Evolutionary conservation across 2,329 filamentous ascomycete genomes (phyloP), one percentile per base, ranked within the genome.

Genomic region (Xylaria sp.): DNA sequence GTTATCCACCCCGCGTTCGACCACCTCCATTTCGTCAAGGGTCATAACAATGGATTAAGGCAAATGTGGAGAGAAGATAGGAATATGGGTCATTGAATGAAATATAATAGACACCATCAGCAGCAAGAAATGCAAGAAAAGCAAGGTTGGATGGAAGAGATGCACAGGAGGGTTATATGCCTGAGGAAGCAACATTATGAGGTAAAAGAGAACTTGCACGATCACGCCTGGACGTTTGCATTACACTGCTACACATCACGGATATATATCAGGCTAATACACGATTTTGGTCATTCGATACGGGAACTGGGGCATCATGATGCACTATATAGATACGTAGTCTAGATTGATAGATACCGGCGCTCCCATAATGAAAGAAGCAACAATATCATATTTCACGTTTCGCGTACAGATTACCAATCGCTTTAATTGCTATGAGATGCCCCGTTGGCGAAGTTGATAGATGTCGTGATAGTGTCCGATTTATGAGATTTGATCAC

Each of bases 331-430:
- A 52, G 23, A 54, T 18, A 46, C 41, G 1, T 46, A n/a, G 5
- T 8, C 41, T 55, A 13, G 54, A 43, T 57, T 25, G 56, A 58
- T 33, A 46, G 56, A 46, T 46, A 58, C 25, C 18, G 7, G 36
- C 3, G 15, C 8, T 58, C 46, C 39, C 8, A 31, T n/a, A 20
- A 58, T 43, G 6, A 43, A 9, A 18, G 25, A 57, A 23, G 36
- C 36, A 58, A 25, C 7, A 43, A 28, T 9, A 25, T 46, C 15
- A 58, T 46, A 58, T 12, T 28, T 46, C 2, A 46, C 31, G 25
- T 6, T 31, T 46, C 23, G 13, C 20, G 25, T 10, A 6, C 33
- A 23, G 20, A 3, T 8, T 20, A 10, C 6, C 28, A n/a, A 20
- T 39, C 2, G 23, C 28, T 28, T 18, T 20, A 2, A 12, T 12